Evolutionary conservation across 2,329 filamentous ascomycete genomes (phyloP).

Genomic region (Botrytis elliptica): DNA sequence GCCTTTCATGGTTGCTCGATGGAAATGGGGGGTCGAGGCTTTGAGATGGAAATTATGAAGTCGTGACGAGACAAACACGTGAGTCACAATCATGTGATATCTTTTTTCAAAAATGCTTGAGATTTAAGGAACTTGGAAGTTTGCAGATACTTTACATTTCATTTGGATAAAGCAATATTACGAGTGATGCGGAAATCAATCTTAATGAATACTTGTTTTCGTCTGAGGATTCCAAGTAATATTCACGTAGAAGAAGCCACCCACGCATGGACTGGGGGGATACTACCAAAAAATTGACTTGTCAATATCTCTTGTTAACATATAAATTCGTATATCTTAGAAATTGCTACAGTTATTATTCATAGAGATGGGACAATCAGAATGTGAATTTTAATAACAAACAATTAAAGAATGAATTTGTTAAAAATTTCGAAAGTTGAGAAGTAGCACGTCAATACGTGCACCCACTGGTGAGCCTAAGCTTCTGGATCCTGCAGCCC

Average conservation of each 20-base stretch:
- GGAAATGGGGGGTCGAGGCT: neutral
- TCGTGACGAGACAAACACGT: neutral
- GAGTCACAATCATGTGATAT: neutral
- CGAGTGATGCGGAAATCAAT: neutral
- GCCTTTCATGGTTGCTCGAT: neutral
- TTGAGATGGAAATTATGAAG: neutral
- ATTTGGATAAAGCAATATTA: neutral
- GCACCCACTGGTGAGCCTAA: neutral
- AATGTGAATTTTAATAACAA: neutral
- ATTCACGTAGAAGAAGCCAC: neutral
- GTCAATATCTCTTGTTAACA: neutral
- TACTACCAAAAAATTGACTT: neutral
- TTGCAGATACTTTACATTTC: neutral
- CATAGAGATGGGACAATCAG: too few relatives aligned
- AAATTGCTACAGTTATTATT: neutral
- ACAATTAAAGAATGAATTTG: neutral
- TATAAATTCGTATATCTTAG: neutral
- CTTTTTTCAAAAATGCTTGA: too few relatives aligned
- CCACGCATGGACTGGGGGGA: neutral
- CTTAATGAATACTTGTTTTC: neutral
- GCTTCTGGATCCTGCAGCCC: neutral
- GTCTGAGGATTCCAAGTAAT: accelerated
- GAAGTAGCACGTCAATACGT: neutral
- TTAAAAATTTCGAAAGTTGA: neutral
- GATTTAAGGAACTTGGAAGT: neutral